Base-by-base conservation (phyloP, 805 yeast genomes). In the Cephaloascus fragrans region DNA sequence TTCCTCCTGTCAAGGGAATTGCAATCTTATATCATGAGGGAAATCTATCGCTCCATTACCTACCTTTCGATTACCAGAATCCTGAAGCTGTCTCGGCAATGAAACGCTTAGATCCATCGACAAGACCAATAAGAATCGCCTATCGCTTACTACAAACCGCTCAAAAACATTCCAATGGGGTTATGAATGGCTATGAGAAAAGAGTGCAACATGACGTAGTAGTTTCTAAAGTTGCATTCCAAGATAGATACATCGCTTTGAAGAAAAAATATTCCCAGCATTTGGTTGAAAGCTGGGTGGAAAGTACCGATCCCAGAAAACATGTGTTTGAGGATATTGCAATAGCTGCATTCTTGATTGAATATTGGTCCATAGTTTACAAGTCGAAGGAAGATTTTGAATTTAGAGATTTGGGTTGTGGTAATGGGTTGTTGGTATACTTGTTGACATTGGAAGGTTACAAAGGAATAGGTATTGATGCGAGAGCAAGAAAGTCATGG, bases 251-350 rank as follows among this genome's bases (percentile, higher is more conserved):
- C 56, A 80, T 86, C 19, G 65, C 73, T 17, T 66, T 90, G 50
- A 90, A 90, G 59, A 84, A 83, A 56, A 83, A 80, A 56, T 83
- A 89, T 55, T 86, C 95, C 0, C 75, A 80, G 19, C 58, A 62
- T 15, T 61, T 90, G 37, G 88, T 88, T 10, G 84, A 80, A 32
- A 73, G 71, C 46, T 90, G 97, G 97, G 77, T 71, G n/a, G 97
- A 90, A 59, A 78, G 81, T 23, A 90, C 97, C 2, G 97, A 90
- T 58, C 97, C 97, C 3, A 75, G 81, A 48, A 90, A 90, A 56
- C 97, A 90, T 61, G 97, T 90, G 0, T 90, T 89, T 62, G 97
- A 90, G 64, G 97, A 90, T 56, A 74, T 90, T 39, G 94, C 96
- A 3, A 89, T 90, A 48, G 97, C 97, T 1, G 95, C 97, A 0